These are phyloP conservation scores for Erysimum cheiranthoides DNA, from an alignment of 345 rosid species.

Conservation along the genomic window DNA sequence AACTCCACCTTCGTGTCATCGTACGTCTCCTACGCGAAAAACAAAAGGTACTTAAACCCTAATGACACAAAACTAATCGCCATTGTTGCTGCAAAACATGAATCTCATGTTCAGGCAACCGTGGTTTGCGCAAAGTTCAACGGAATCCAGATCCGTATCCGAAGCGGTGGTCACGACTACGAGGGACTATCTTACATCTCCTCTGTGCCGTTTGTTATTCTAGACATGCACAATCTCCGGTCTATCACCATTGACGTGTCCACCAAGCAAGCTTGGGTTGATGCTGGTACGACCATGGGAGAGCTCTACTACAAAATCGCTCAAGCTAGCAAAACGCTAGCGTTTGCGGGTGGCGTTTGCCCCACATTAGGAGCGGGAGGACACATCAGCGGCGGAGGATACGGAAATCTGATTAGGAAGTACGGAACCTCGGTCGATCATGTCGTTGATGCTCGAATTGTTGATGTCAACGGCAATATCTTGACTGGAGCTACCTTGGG, in stretches of 20 bases:
- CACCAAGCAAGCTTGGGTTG: constrained; percentile 52
- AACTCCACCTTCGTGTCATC: constrained; percentile 31
- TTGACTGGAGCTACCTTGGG: constrained; percentile 56
- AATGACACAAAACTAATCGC: constrained; percentile 32
- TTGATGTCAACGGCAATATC: constrained; percentile 54
- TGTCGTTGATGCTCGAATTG: constrained; percentile 56
- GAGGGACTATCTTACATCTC: constrained; percentile 47
- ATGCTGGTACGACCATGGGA: constrained; percentile 62
- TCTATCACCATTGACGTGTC: constrained; percentile 49
- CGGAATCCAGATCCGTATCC: constrained; percentile 36
- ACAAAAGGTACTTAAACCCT: constrained; percentile 37
- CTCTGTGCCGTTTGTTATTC: constrained; percentile 33
- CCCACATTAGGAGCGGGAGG: constrained; percentile 56
- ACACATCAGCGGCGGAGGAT: constrained; percentile 62
- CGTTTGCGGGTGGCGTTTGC: constrained; percentile 57
- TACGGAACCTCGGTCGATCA: constrained; percentile 60
- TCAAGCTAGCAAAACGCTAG: constrained; percentile 50
- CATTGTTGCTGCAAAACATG: constrained; percentile 42
- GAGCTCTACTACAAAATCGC: constrained; percentile 57
- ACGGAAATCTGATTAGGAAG: constrained; percentile 62
- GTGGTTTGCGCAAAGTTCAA: constrained; percentile 44
- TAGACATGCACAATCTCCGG: constrained; percentile 57
- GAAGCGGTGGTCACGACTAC: constrained; percentile 51
- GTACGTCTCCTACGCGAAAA: constrained; percentile 38
- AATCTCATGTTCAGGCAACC: constrained; percentile 47